Base-by-base conservation (phyloP, 2,329 filamentous ascomycete genomes). In the Fusarium gaditjirri region DNA sequence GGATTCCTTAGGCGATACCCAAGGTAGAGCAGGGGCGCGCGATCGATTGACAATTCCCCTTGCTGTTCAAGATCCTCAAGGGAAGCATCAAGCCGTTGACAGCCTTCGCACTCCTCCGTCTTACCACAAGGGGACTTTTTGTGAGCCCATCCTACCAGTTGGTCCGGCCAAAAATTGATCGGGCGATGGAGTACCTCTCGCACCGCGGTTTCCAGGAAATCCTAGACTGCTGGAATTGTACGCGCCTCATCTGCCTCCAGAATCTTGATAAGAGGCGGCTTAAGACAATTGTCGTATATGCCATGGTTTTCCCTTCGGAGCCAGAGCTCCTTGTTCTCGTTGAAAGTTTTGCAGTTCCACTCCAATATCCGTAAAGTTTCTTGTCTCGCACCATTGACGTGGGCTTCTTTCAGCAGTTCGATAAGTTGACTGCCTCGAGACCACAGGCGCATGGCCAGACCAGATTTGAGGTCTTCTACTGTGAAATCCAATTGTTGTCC, bases 81-180 rank as follows among this genome's bases (percentile, higher is more conserved):
- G 19, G 68, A 72, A 21, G 8, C 7, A 31, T 71, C 56, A 9
- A 68, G n/a, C 11, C 21, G 17, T 33, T 9, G 42, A 12, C 52
- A 71, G 12, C 56, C 25, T 12, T 44, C n/a, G 23, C 63, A 72
- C 19, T 38, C 9, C 19, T 38, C 9, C 16, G n/a, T 17, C 21
- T 7, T 17, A 2, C 8, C 14, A 31, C 68, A 68, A 8, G 25
- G 25, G 11, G 16, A 9, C 13, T 29, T 39, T 35, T 58, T 36
- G 47, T 70, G 46, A 58, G 65, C 53, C 54, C 54, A 72, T 2
- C 57, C 57, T 19, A 2, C 19, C 4, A 69, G 54, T 14, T 57
- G 17, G 9, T 13, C 36, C 25, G 60, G 65, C 8, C 9, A 55
- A n/a, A 42, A 14, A 38, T 36, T 41, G 17, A 72, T 54, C 4